Conservation (phyloP, 2,329 filamentous ascomycete genomes). For the Aphanoascus verrucosus region DNA sequence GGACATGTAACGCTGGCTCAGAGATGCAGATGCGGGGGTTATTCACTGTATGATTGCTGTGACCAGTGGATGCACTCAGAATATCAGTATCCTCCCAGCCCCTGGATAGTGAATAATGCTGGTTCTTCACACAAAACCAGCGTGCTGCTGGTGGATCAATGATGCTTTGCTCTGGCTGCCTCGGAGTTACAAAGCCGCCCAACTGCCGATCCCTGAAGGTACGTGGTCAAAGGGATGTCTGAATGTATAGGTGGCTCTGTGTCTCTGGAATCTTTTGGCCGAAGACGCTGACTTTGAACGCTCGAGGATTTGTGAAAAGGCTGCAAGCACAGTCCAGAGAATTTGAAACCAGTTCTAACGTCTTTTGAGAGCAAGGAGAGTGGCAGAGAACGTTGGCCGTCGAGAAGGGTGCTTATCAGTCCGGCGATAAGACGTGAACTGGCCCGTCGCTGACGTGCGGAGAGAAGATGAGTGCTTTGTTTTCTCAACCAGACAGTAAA, state of each 20-base stretch:
- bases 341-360: not conserved
- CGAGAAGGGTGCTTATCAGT: constrained; percentile 4
- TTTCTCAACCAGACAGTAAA: not conserved
- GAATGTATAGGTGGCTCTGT: not conserved
- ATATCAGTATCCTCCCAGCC: not conserved
- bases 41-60: too few relatives aligned
- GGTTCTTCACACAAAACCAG: not conserved
- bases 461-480: not conserved
- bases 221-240: not conserved
- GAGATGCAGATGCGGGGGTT: not conserved
- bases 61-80: not conserved
- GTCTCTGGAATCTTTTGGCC: not conserved
- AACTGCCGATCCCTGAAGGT: not conserved
- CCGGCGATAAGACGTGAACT: constrained; percentile 7
- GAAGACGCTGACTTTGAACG: not conserved
- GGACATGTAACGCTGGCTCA: constrained; percentile 1
- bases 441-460: not conserved
- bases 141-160: not conserved
- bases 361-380: not conserved
- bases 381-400: not conserved
- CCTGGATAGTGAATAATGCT: not conserved
- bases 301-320: not conserved
- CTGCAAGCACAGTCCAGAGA: not conserved
- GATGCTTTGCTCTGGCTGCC: not conserved
- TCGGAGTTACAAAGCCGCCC: not conserved